Percentiles rank a stretch among this genome's conserved stretches.
These are phyloP conservation scores for Aspergillus fischeri DNA, from an alignment of 2,329 filamentous ascomycete genomes.

Conservation along the genomic window DNA sequence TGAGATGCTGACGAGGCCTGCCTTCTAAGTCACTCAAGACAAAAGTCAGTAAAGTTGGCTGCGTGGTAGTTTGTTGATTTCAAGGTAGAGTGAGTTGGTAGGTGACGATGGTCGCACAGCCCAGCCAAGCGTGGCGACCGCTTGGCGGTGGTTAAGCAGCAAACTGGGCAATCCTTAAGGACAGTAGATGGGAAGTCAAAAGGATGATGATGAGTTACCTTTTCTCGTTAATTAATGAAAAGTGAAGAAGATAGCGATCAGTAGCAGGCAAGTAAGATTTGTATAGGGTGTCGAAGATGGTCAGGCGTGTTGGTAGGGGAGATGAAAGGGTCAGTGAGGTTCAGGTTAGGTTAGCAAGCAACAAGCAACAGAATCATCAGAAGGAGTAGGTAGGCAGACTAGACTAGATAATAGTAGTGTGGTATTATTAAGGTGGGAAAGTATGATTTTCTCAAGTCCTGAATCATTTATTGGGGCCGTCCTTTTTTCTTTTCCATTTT, in stretches of 20 bases:
- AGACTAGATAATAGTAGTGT: background rate
- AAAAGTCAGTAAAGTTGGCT: background rate
- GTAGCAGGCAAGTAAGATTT: conserved; percentile 9
- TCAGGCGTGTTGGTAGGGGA: conserved; percentile 1
- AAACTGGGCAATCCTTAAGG: conserved; percentile 24
- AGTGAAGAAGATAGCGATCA: conserved; percentile 7
- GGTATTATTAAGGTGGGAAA: background rate
- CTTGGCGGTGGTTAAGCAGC: conserved; percentile 20
- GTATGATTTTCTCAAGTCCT: background rate
- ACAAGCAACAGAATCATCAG: background rate
- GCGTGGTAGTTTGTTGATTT: conserved; percentile 3
- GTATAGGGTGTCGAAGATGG: conserved; percentile 6
- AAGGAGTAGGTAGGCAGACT: background rate
- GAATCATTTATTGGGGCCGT: background rate
- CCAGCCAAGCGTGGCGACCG: conserved; percentile 24
- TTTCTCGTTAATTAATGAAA: background rate
- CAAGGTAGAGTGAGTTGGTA: conserved; percentile 7
- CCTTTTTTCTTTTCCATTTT: background rate
- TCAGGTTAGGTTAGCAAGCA: background rate
- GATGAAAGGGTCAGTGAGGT: background rate
- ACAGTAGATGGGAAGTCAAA: background rate
- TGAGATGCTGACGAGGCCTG: conserved; percentile 3
- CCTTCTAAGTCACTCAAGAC: conserved; percentile 2
- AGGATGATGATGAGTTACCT: background rate
- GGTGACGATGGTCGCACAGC: conserved; percentile 21